Base-by-base conservation (phyloP, 2,329 filamentous ascomycete species). In the Hirsutella rhossiliensis region DNA sequence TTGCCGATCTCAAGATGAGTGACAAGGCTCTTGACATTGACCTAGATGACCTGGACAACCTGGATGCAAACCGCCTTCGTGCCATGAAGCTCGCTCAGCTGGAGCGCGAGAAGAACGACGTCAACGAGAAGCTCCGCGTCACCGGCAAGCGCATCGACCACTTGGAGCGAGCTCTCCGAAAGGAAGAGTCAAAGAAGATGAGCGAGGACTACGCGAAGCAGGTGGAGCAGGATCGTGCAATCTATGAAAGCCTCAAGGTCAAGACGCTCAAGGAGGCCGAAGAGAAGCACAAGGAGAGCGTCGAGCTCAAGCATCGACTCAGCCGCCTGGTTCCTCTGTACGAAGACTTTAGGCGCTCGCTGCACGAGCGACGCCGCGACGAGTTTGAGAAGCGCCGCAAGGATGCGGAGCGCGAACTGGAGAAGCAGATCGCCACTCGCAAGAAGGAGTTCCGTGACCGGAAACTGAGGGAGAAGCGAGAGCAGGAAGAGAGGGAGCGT, bases 141-240 rank as follows among this genome's bases (percentile, higher is more conserved):
- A 94, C 89, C 48, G 87, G 84, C 63, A 97, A 96, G 78, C 84
- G 92, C 51, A 86, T 96, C 56, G 92, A 98, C 61, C 90, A 98
- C 67, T 71, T 98, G 55, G 92, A 98, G 72, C 86, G 92, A 70
- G 92, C 92, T 32, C 94, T 94, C 76, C 83, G 92, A 57, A 87
- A 90, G 63, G 92, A 97, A 68, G 92, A 98, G 66, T 69, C 83
- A 58, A 95, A 96, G 78, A 90, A 96, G 67, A 71, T 97, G 47
- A 72, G 80, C 46, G 80, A 82, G 42, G 92, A 98, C 59, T 95
- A 94, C 59, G 83, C 85, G 51, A 73, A 71, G 55, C 92, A 98
- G 68, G 81, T 82, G 60, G 78, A 88, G 59, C 71, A 67, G 46
- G 92, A 98, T 59, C 63, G 82, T 51, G 81, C 79, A 45, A 78